A percentile compares a stretch with the other conserved stretches of the same genome.
phyloP scores from a whole-genome alignment of 208 protist genomes.

The Crithidia fasciculata region DNA sequence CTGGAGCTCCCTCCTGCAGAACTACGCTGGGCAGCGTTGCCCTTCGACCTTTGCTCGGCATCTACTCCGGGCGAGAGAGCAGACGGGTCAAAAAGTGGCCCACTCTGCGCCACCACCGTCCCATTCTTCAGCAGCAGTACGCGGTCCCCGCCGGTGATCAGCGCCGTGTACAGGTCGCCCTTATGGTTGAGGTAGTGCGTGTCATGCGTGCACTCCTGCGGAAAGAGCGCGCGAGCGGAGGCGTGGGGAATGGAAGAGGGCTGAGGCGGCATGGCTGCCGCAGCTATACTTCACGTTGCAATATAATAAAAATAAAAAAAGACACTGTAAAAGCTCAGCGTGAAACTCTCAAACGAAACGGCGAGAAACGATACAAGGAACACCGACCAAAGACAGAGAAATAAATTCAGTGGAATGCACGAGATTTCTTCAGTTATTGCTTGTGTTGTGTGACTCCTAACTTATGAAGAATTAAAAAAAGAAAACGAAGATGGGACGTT shows the following conservation, averaged over 20 bases:
- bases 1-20: no score
- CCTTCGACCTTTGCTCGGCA: neutral
- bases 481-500: no score
- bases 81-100: conserved; percentile 21
- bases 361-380: neutral
- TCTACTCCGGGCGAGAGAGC: neutral
- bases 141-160: conserved; percentile 60
- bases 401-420: no score
- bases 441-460: no score
- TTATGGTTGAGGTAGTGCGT: conserved; percentile 52
- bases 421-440: no score
- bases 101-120: conserved; percentile 46
- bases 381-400: neutral
- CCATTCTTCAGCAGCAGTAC: conserved; percentile 70
- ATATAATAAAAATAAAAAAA: neutral
- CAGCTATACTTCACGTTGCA: neutral
- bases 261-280: neutral
- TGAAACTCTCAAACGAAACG: neutral
- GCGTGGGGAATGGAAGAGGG: conserved; percentile 1
- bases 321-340: neutral
- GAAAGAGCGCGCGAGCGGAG: conserved; percentile 54
- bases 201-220: conserved; percentile 65
- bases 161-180: conserved; percentile 67
- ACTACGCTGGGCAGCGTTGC: no score
- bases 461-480: no score